Evolutionary conservation across 495 filamentous ascomycete genomes (phyloP).

Genomic region (Cenococcum geophilum): DNA sequence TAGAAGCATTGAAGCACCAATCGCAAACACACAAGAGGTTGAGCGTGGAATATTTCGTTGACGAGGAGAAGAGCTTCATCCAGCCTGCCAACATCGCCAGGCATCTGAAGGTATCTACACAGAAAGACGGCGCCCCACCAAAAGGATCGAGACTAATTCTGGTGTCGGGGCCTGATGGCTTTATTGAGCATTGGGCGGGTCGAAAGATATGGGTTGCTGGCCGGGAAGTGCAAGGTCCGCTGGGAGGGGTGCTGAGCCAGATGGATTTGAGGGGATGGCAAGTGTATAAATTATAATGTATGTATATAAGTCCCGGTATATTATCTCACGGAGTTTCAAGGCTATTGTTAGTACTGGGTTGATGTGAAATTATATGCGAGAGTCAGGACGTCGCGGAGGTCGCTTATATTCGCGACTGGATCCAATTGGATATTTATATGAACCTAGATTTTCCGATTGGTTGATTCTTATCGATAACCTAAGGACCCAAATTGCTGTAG

Average conservation of each 20-base stretch:
- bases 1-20: slow-evolving; percentile 53
- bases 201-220: slow-evolving; percentile 67
- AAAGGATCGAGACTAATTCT: slow-evolving; percentile 55
- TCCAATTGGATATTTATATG: too few species aligned
- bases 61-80: slow-evolving; percentile 67
- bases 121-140: slow-evolving; percentile 1
- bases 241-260: slow-evolving; percentile 51
- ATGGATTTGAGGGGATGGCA: slow-evolving; percentile 51
- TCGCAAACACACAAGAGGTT: slow-evolving; percentile 46
- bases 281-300: slow-evolving; percentile 55
- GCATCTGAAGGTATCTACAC: slow-evolving; percentile 22
- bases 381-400: too few species aligned
- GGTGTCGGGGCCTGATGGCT: slow-evolving; percentile 85
- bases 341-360: background rate
- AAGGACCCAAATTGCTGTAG: too few species aligned
- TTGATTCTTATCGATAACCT: too few species aligned
- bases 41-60: slow-evolving; percentile 65
- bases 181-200: slow-evolving; percentile 72
- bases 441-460: too few species aligned
- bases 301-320: background rate
- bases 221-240: slow-evolving; percentile 59
- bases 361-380: background rate
- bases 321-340: background rate
- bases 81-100: slow-evolving; percentile 43
- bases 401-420: too few species aligned